Evolutionary conservation across 1,139 yeast genomes (phyloP).

Genomic region (Yamadazyma buinensis): DNA sequence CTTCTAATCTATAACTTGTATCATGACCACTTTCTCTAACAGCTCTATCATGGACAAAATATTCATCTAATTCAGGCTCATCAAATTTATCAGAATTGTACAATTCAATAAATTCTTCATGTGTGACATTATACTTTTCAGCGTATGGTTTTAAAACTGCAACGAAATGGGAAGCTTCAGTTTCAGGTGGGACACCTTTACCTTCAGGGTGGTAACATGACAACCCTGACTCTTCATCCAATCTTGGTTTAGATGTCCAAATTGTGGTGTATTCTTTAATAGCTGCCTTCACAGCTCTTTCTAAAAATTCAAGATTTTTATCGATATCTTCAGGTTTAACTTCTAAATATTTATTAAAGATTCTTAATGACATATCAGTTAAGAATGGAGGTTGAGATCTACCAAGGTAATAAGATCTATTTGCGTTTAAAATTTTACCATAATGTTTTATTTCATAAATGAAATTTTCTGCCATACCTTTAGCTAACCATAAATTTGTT

Average conservation of each 20-base stretch:
- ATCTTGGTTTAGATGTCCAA: conserved; percentile 75
- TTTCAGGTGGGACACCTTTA: conserved; percentile 91
- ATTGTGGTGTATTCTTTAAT: conserved; percentile 81
- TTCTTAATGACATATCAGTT: conserved; percentile 84
- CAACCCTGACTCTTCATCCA: conserved; percentile 72
- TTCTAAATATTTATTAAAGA: conserved; percentile 57
- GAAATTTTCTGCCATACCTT: conserved; percentile 91
- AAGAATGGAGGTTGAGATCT: conserved; percentile 98
- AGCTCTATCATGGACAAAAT: conserved; percentile 89
- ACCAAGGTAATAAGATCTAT: conserved; percentile 84
- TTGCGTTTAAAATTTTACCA: conserved; percentile 92
- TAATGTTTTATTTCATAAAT: conserved; percentile 86
- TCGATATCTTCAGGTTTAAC: conserved; percentile 29
- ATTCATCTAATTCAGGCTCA: conserved; percentile 83
- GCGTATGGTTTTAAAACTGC: conserved; percentile 69
- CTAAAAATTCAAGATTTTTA: conserved; percentile 55
- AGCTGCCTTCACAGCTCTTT: conserved; percentile 69
- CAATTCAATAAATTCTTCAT: conserved; percentile 65
- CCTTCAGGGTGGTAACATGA: conserved; percentile 93
- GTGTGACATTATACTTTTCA: conserved; percentile 54
- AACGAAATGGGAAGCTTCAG: conserved; percentile 86
- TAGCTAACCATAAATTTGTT: conserved; percentile 52
- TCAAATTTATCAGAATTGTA: conserved; percentile 64
- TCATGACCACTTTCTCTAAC: conserved; percentile 98
- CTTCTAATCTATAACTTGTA: conserved; percentile 86